phyloP scores from a whole-genome alignment of 164 flowering plant species.

The Annona cherimola region DNA sequence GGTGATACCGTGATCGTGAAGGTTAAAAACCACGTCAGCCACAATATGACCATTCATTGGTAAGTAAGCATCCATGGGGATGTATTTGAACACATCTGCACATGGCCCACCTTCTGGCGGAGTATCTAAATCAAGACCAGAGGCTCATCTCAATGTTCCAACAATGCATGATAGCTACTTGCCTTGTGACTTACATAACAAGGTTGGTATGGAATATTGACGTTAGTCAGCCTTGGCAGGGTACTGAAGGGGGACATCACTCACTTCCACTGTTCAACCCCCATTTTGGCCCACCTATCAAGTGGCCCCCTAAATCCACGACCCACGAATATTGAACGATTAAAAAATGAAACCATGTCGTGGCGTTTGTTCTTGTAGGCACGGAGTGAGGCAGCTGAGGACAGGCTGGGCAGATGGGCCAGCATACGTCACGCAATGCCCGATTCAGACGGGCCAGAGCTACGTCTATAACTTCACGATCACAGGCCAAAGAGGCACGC shows the following conservation, averaged over 20 bases:
- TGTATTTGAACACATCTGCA: no score
- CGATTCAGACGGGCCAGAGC: constrained; percentile 62
- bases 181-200: no score
- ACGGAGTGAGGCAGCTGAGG: constrained; percentile 61
- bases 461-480: constrained; percentile 70
- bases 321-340: not conserved
- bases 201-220: no score
- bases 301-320: no score
- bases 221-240: no score
- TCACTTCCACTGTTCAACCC: not conserved
- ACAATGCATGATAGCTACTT: no score
- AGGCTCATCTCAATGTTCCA: no score
- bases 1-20: constrained; percentile 39
- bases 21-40: constrained; percentile 39
- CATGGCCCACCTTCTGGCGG: no score
- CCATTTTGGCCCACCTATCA: not conserved
- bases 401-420: constrained; percentile 91
- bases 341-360: not conserved
- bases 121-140: no score
- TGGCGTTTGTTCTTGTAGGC: constrained; percentile 33
- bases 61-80: constrained; percentile 4
- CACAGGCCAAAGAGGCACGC: constrained; percentile 73
- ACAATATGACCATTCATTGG: constrained; percentile 48
- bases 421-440: constrained; percentile 76
- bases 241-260: no score